Conservation (phyloP, 495 filamentous ascomycete genomes). For the Chaetomium tenue region DNA sequence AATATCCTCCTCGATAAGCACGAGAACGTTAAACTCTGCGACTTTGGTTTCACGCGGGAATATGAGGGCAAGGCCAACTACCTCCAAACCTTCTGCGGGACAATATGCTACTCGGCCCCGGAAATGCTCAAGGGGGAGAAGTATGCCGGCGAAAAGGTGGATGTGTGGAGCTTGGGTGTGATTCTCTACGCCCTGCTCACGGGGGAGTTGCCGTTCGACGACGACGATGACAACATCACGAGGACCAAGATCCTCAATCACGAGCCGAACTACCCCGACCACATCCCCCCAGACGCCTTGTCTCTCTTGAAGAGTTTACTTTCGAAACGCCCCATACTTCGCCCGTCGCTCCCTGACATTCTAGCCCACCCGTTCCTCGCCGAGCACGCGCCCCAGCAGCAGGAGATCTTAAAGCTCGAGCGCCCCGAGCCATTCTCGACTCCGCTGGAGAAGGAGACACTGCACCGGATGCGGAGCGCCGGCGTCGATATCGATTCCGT, state of each 20-base stretch:
- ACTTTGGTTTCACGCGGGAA: constrained; percentile 96
- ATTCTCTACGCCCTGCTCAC: constrained; percentile 91
- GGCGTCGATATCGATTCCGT: constrained; percentile 93
- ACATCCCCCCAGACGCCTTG: constrained; percentile 72
- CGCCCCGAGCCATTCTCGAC: constrained; percentile 85
- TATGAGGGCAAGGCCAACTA: constrained; percentile 96
- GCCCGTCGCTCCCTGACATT: constrained; percentile 84
- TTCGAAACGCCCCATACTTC: constrained; percentile 81
- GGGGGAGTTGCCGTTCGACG: constrained; percentile 93
- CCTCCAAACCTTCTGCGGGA: constrained; percentile 95
- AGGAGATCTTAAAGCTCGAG: constrained; percentile 82
- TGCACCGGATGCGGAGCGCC: constrained; percentile 91
- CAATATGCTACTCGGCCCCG: constrained; percentile 94
- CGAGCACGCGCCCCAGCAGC: constrained; percentile 84
- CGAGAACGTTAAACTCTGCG: constrained; percentile 97
- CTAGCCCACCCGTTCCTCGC: constrained; percentile 84
- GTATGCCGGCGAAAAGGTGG: constrained; percentile 95
- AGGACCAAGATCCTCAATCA: constrained; percentile 78
- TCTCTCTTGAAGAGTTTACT: constrained; percentile 72
- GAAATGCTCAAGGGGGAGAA: constrained; percentile 99
- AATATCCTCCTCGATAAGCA: constrained; percentile 97
- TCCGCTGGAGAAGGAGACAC: constrained; percentile 80
- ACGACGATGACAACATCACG: constrained; percentile 84
- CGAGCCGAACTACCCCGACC: constrained; percentile 81
- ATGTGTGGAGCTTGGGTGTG: constrained; percentile 96